Base-by-base conservation (phyloP, 129 eudicot genomes). In the Ambrosia artemisiifolia region DNA sequence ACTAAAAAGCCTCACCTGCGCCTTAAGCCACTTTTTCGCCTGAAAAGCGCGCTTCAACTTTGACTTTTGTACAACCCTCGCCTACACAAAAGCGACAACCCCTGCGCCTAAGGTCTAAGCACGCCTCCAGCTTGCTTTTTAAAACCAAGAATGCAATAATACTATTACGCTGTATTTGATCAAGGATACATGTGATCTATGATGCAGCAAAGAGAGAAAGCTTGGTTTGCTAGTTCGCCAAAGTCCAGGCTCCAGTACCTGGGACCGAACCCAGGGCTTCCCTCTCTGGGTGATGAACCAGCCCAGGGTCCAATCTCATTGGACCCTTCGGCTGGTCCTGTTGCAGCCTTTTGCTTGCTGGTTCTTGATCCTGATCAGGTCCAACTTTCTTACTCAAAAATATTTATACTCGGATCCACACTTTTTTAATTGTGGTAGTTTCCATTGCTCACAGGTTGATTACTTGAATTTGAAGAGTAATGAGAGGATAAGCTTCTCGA, bases 281-380 rank as follows among this genome's bases (percentile, higher is more conserved):
- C 97, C 10, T 72, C 81, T 59, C 35, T 87, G 19, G 46, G 44
- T n/a, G 94, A 90, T 35, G 82, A 82, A 30, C 73, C 86, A 48
- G 72, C 88, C 11, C 44, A 64, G 5, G 85, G 67, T 34, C 55
- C 88, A 24, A 63, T 61, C 51, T 81, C 89, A 66, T 64, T 94
- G 73, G 92, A 94, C 82, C 87, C 95, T 76, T 82, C 89, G 11
- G 69, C 81, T 35, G 87, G 91, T 35, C 98, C 98, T 4, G 91
- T 82, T 56, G 82, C 46, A 75, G 90, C 95, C 28, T 94, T 87
- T 79, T 94, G 96, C 78, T 76, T 94, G 71, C 93, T 94, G 13
- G 78, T 94, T 74, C 84, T 94, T 32, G 92, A 94, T 63, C 96
- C 96, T 16, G 85, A 94, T 34, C 83, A 94, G 96, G 96, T 92